A percentile compares a stretch with the other conserved stretches of the same genome.
Conservation (phyloP, 1,284 basidiomycete species). For the Ceratobasidium sp. region DNA sequence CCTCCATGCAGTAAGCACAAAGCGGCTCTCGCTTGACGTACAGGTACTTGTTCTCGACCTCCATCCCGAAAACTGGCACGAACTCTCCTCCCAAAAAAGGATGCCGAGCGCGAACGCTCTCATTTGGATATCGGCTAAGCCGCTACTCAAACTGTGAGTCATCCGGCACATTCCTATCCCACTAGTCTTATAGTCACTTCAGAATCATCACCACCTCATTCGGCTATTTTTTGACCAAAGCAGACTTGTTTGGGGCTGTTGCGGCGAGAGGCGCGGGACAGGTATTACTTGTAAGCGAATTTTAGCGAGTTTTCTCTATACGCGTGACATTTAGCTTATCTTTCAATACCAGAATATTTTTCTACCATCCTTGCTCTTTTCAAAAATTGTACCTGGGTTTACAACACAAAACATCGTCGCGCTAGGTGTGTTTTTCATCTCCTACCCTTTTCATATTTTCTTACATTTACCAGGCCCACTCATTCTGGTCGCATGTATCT, state of each 20-base stretch:
- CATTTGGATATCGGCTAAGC: constrained; percentile 72
- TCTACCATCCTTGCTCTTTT: constrained; percentile 80
- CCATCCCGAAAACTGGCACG: not conserved
- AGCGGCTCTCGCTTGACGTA: not conserved
- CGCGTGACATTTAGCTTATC: not conserved
- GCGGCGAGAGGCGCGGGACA: constrained; percentile 73
- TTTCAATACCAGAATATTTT: constrained; percentile 70
- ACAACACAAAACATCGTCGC: constrained; percentile 72
- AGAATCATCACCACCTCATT: constrained; percentile 69
- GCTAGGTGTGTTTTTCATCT: constrained; percentile 65
- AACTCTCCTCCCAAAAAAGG: not conserved
- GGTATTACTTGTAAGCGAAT: constrained; percentile 65
- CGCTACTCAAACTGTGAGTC: constrained; percentile 71
- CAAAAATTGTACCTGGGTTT: constrained; percentile 82
- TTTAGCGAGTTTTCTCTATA: constrained; percentile 5
- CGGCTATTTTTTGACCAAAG: constrained; percentile 73
- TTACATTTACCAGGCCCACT: constrained; percentile 64
- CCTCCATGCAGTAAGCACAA: not conserved
- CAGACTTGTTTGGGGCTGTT: constrained; percentile 70
- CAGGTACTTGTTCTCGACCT: constrained; percentile 6
- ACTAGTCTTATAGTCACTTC: constrained; percentile 21
- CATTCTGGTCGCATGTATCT: constrained; percentile 67
- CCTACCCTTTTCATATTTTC: constrained; percentile 49
- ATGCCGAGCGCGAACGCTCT: constrained; percentile 59
- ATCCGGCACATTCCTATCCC: not conserved